phyloP scores from a whole-genome alignment of 371 early-diverging fungal species.

The Blakeslea trispora region DNA sequence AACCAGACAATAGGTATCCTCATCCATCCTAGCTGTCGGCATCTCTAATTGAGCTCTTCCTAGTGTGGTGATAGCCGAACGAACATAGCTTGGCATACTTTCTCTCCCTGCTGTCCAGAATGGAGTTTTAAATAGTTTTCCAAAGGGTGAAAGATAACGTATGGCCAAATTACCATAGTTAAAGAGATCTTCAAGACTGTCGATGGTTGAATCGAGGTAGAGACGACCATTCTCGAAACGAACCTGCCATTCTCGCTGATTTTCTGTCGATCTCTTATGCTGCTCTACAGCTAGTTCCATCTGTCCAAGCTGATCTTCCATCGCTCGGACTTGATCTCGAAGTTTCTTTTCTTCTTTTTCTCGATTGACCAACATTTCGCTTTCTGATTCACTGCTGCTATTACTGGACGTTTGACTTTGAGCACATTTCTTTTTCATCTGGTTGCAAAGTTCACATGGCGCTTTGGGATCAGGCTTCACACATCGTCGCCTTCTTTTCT shows the following conservation, averaged over 20 bases:
- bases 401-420: not conserved
- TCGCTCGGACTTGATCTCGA: not conserved
- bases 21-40: not conserved
- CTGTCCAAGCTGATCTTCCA: not conserved
- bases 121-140: not conserved
- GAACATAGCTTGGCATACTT: not conserved
- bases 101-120: not conserved
- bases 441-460: slow-evolving; percentile 8
- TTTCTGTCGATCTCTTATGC: not conserved
- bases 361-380: too few relatives aligned
- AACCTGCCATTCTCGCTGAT: not conserved
- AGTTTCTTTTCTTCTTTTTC: too few relatives aligned
- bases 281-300: slow-evolving; percentile 5
- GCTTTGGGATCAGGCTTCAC: slow-evolving; percentile 2
- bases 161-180: not conserved
- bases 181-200: slow-evolving; percentile 5
- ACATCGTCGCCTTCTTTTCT: slow-evolving; percentile 13
- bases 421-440: slow-evolving; percentile 1
- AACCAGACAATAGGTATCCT: not conserved
- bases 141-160: slow-evolving; percentile 14
- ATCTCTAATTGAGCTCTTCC: not conserved
- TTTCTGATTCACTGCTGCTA: not conserved
- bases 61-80: not conserved
- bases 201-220: not conserved
- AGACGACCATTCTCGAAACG: not conserved